phyloP scores from a whole-genome alignment of 768 basidiomycete species.

The Hygrophoropsis aurantiaca region DNA sequence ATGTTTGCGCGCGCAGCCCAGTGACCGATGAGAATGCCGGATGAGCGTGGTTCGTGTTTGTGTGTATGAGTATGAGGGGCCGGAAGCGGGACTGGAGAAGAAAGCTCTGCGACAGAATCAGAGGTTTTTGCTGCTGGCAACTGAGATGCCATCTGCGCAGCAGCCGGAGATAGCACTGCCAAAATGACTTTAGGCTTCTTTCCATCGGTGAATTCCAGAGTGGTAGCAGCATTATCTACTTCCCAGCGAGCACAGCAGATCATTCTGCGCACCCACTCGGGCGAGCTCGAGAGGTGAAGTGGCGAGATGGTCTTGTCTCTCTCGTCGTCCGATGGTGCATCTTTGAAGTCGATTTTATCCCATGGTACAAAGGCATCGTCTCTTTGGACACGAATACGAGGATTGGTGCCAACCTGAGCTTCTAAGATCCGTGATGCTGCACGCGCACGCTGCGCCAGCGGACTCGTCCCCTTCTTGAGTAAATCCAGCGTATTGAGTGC shows the following conservation, averaged over 20 bases:
- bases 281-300: constrained; percentile 42
- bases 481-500: constrained; percentile 90
- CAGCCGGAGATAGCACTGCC: constrained; percentile 48
- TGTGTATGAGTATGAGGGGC: constrained; percentile 53
- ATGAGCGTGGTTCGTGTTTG: constrained; percentile 64
- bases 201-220: constrained; percentile 19
- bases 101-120: constrained; percentile 24
- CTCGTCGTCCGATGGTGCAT: constrained; percentile 23
- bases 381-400: constrained; percentile 77
- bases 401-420: constrained; percentile 79
- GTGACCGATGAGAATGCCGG: constrained; percentile 58
- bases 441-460: constrained; percentile 80
- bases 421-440: constrained; percentile 88
- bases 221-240: constrained; percentile 47
- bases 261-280: constrained; percentile 84
- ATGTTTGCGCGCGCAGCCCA: constrained; percentile 73
- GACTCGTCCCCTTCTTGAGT: constrained; percentile 85
- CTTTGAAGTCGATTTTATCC: constrained; percentile 65
- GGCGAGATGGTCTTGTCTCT: constrained; percentile 22
- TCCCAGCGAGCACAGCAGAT: constrained; percentile 85
- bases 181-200: constrained; percentile 54
- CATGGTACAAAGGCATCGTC: constrained; percentile 83
- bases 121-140: constrained; percentile 25
- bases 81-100: constrained; percentile 65
- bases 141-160: constrained; percentile 15